Conservation (phyloP, 2,329 filamentous ascomycete species). For the Basipetospora chlamydospora region DNA sequence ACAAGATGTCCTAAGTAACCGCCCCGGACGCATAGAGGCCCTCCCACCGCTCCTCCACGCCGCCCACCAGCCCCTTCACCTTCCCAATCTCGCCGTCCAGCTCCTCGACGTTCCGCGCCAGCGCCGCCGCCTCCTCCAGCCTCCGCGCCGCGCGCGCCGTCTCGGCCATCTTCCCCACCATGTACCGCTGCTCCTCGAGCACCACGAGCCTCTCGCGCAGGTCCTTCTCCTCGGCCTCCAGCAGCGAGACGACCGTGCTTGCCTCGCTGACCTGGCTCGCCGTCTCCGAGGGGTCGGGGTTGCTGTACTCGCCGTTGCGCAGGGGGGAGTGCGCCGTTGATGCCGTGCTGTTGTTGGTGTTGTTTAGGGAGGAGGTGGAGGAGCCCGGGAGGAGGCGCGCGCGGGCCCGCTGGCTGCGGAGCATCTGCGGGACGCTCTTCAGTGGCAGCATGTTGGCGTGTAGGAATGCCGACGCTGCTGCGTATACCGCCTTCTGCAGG, state of each 20-base stretch:
- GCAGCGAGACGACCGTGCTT: constrained; percentile 37
- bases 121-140: constrained; percentile 73
- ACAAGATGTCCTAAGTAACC: neutral
- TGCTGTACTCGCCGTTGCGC: constrained; percentile 31
- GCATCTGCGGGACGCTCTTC: constrained; percentile 55
- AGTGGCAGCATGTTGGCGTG: constrained; percentile 85
- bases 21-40: constrained; percentile 7
- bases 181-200: constrained; percentile 80
- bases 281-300: constrained; percentile 25
- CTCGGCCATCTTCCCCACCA: constrained; percentile 74
- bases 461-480: constrained; percentile 68
- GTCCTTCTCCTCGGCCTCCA: constrained; percentile 75
- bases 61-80: constrained; percentile 48
- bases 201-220: constrained; percentile 68
- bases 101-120: constrained; percentile 71
- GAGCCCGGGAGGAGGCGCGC: neutral
- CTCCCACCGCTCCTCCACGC: constrained; percentile 38
- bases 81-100: constrained; percentile 62
- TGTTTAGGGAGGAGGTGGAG: constrained; percentile 1
- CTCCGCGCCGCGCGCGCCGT: constrained; percentile 60
- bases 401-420: constrained; percentile 22
- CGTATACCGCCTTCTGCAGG: constrained; percentile 70
- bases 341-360: no score
- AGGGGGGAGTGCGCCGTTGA: constrained; percentile 19
- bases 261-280: constrained; percentile 34